Evolutionary conservation across 2,329 filamentous ascomycete genomes (phyloP), one percentile per base, ranked within the genome.

Genomic region (Colletotrichum theobromicola): DNA sequence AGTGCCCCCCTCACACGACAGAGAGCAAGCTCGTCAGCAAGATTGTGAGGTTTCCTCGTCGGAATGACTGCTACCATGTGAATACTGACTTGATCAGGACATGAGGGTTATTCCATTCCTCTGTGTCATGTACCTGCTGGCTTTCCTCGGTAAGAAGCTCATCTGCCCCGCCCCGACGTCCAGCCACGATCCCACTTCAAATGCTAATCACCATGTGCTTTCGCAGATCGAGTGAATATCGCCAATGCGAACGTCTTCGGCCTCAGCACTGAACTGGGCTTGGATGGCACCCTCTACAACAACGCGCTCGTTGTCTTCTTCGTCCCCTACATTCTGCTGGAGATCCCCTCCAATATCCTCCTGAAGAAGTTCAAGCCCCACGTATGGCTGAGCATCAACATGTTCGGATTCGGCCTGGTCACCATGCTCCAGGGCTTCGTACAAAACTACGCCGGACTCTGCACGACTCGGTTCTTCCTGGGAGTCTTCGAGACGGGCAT

Each of bases 401-500:
- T 98, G 93, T 94, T 96, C 77, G 85, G 91, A 72, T 98, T 98
- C 78, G 94, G 95, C 12, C 85, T 97, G 26, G 90, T 93, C 58
- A 94, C 93, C 24, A 87, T 94, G 46, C 89, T 92, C 78, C 94
- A 97, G 84, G 95, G 95, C 1, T 84, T 98, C 8, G 93, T 95
- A 4, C 86, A 91, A 74, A 97, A 91, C 80, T 98, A 96, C 84
- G 86, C 88, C 53, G 95, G 95, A 2, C 86, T 98, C 18, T 88
- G 98, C 64, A 89, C 92, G 0, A 95, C 94, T 4, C 91, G 95
- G 37, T 98, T 98, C 87, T 96, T 98, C 82, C 89, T 98, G 1
- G 96, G 96, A 10, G 65, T 94, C 1, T 93, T 93, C 75, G 93
- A 95, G 84, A 91, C 92, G 7, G 93, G 93, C 83, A 94, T 95